phyloP scores from a whole-genome alignment of 192 early-diverging fungal genomes.

The Coemansia sp. region DNA sequence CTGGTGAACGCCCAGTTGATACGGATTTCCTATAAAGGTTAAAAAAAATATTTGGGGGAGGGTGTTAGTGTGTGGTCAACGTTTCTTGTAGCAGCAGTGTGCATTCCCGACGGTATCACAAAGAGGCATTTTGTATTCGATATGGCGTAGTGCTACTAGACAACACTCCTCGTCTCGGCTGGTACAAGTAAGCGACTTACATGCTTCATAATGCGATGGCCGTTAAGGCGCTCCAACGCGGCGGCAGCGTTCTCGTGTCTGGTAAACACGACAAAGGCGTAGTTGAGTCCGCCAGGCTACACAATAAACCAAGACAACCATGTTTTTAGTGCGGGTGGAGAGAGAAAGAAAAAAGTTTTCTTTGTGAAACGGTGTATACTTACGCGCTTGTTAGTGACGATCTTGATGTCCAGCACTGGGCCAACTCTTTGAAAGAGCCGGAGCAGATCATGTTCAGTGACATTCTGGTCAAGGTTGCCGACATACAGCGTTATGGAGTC shows the following conservation, averaged over 20 bases:
- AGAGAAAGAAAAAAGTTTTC: conserved; percentile 10
- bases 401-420: conserved; percentile 70
- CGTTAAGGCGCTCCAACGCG: conserved; percentile 73
- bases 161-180: neutral
- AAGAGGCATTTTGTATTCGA: neutral
- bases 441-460: conserved; percentile 69
- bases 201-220: conserved; percentile 37
- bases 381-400: conserved; percentile 74
- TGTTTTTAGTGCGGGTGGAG: neutral
- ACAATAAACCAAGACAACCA: neutral
- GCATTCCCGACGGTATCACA: neutral
- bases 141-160: neutral
- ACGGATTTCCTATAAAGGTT: conserved; percentile 37
- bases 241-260: conserved; percentile 69
- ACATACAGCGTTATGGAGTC: conserved; percentile 73
- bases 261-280: conserved; percentile 86
- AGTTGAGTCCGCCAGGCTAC: conserved; percentile 71
- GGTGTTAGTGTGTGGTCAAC: neutral
- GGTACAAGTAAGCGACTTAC: conserved; percentile 15
- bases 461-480: conserved; percentile 80
- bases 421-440: conserved; percentile 72
- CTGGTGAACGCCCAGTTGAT: conserved; percentile 56
- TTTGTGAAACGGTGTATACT: conserved; percentile 25
- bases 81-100: neutral
- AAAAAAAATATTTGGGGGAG: neutral